These are phyloP conservation scores for Thecaphora thlaspeos DNA, from an alignment of 1,284 basidiomycete species.

Conservation along the genomic window DNA sequence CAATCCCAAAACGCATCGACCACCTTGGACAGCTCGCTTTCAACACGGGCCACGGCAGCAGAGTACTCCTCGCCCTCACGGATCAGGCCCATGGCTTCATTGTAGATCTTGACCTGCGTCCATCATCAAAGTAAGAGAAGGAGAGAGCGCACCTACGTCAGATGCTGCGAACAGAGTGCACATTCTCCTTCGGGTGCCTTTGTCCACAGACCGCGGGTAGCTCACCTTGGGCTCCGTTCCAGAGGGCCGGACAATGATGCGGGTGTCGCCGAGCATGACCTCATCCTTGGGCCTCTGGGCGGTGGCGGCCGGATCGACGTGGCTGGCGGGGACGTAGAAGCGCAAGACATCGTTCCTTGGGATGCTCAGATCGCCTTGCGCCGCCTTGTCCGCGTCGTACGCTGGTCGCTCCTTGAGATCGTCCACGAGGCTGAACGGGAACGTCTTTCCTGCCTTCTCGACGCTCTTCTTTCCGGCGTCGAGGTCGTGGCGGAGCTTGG, in stretches of 20 bases:
- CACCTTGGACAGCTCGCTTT: slow-evolving; percentile 24
- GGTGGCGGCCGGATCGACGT: slow-evolving; percentile 5
- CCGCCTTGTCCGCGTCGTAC: slow-evolving; percentile 29
- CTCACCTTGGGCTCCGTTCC: slow-evolving; percentile 45
- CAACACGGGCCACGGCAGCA: slow-evolving; percentile 27
- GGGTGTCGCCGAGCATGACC: slow-evolving; percentile 39
- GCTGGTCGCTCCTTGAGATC: slow-evolving; percentile 27
- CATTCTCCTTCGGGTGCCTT: too few species aligned
- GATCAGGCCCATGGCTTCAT: slow-evolving; percentile 37
- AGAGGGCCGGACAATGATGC: slow-evolving; percentile 47
- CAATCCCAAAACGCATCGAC: slow-evolving; percentile 42
- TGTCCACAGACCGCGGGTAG: too few species aligned
- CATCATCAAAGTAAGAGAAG: too few species aligned
- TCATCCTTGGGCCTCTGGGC: slow-evolving; percentile 19
- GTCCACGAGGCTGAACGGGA: slow-evolving; percentile 34
- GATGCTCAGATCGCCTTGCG: slow-evolving; percentile 29
- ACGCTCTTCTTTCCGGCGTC: slow-evolving; percentile 19
- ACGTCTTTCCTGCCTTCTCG: slow-evolving; percentile 7
- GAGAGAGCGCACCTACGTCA: too few species aligned
- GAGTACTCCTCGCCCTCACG: slow-evolving; percentile 25
- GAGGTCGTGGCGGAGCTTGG: slow-evolving; percentile 33
- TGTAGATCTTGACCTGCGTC: slow-evolving; percentile 47
- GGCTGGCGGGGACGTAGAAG: slow-evolving; percentile 38
- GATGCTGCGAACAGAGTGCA: too few species aligned
- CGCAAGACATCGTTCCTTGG: slow-evolving; percentile 49